Conservation (phyloP, 768 basidiomycete genomes). For the Suillus placidus region DNA sequence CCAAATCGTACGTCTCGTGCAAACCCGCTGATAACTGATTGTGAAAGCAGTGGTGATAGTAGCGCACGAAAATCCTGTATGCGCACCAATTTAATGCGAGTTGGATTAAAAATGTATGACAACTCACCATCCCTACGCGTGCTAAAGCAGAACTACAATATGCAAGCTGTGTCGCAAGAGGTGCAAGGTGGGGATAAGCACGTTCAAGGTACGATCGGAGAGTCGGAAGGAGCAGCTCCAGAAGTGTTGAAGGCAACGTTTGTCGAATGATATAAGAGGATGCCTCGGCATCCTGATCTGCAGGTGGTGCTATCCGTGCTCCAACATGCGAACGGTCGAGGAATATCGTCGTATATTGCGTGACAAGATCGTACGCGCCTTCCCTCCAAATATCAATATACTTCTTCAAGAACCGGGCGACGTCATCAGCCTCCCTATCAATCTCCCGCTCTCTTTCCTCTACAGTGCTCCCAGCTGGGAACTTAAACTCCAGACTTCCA, state of each 20-base stretch:
- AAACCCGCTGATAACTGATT: slow-evolving; percentile 63
- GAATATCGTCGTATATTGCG: slow-evolving; percentile 89
- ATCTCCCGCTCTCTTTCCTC: slow-evolving; percentile 42
- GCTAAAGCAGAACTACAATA: slow-evolving; percentile 93
- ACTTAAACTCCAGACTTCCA: slow-evolving; percentile 15
- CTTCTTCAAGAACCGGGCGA: slow-evolving; percentile 77
- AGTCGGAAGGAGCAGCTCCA: slow-evolving; percentile 63
- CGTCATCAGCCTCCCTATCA: slow-evolving; percentile 70
- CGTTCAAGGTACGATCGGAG: slow-evolving; percentile 64
- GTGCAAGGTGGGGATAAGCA: slow-evolving; percentile 66
- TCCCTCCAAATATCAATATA: slow-evolving; percentile 93
- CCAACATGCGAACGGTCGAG: slow-evolving; percentile 58
- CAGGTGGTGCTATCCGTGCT: slow-evolving; percentile 22
- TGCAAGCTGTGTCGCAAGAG: slow-evolving; percentile 89
- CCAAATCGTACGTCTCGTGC: slow-evolving; percentile 42
- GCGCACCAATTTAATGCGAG: slow-evolving; percentile 8
- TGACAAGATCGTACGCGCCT: slow-evolving; percentile 88
- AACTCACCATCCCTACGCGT: slow-evolving; percentile 77
- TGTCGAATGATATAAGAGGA: slow-evolving; percentile 26
- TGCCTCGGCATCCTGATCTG: slow-evolving; percentile 18
- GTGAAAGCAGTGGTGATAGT: slow-evolving; percentile 65
- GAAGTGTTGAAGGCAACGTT: slow-evolving; percentile 34
- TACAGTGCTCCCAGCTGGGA: slow-evolving; percentile 24
- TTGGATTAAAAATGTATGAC: neutral
- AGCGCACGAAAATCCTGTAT: slow-evolving; percentile 66